Evolutionary conservation across 2,329 filamentous ascomycete genomes (phyloP), one percentile per base, ranked within the genome.

Genomic region (Diaporthe vaccinii): DNA sequence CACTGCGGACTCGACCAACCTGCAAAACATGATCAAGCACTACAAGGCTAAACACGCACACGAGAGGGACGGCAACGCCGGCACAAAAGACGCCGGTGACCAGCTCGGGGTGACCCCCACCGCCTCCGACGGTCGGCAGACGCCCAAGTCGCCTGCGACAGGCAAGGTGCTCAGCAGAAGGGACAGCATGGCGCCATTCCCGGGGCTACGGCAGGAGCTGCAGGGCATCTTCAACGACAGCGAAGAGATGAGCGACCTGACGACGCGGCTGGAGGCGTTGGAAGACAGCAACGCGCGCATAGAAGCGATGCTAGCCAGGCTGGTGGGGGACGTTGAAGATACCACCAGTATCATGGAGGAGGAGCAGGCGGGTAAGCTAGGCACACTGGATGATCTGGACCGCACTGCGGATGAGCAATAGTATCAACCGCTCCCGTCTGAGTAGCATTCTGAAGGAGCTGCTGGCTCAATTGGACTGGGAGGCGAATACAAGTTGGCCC

Each of bases 131-230:
- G 49, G 65, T 17, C 39, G 39, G 57, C 68, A 78, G 1, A 73
- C 76, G 53, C 67, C 70, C 14, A 83, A 83, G 68, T 71, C 75
- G 41, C 62, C 75, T 7, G 62, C 51, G 12, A 25, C 58, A 4
- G 73, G 68, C 51, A 72, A 49, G 49, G 49, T 65, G 22, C 31
- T 71, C 28, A 73, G 62, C 57, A 72, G 89, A 49, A 84, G 90
- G 62, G 90, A 91, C 81, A 91, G 89, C 53, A 89, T 91, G 75
- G 83, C 83, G 31, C 84, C 85, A 76, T 91, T 90, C 75, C 89
- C 88, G 0, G 86, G 87, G 0, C 82, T 91, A 20, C 81, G 84
- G 46, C 85, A 87, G 68, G 89, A 90, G 80, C 81, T 91, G 76
- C 85, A 86, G 36, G 83, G 84, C 1, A 86, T 89, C 9, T 84